These are phyloP conservation scores for Suhomyces tanzawaensis DNA, from an alignment of 805 yeast genomes.

Conservation along the genomic window DNA sequence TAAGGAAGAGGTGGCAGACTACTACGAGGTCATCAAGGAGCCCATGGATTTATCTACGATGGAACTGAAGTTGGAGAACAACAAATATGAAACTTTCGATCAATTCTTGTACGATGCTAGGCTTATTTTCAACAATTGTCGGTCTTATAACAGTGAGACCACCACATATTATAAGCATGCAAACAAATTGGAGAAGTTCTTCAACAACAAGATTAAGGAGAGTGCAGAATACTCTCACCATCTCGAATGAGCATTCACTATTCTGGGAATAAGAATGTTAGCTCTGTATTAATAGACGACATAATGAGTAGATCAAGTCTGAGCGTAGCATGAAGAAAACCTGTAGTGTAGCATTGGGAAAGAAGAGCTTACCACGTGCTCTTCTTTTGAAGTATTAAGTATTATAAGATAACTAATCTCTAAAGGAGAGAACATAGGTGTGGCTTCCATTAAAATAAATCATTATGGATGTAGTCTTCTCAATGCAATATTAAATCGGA, in stretches of 20 bases:
- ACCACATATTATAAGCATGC: conserved; percentile 97
- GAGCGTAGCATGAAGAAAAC: no score
- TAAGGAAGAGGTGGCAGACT: conserved; percentile 92
- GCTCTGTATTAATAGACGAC: not conserved
- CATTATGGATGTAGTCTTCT: no score
- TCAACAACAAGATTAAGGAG: conserved; percentile 78
- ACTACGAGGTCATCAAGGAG: conserved; percentile 92
- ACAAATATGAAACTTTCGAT: conserved; percentile 86
- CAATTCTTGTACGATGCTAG: conserved; percentile 87
- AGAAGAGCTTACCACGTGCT: no score
- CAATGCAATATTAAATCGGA: no score
- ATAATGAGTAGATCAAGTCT: no score
- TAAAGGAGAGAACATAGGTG: no score
- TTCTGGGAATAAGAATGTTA: conserved; percentile 1
- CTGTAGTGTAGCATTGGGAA: no score
- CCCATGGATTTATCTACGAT: conserved; percentile 97
- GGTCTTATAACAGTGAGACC: conserved; percentile 87
- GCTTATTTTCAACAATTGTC: conserved; percentile 84
- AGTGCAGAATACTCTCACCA: conserved; percentile 87
- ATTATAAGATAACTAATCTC: no score
- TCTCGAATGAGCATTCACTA: conserved; percentile 53
- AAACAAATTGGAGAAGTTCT: conserved; percentile 85
- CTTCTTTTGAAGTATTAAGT: no score
- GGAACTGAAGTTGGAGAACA: conserved; percentile 91
- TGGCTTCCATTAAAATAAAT: no score